Base-by-base conservation (phyloP, 768 basidiomycete genomes). In the Leccinum truebloodii region DNA sequence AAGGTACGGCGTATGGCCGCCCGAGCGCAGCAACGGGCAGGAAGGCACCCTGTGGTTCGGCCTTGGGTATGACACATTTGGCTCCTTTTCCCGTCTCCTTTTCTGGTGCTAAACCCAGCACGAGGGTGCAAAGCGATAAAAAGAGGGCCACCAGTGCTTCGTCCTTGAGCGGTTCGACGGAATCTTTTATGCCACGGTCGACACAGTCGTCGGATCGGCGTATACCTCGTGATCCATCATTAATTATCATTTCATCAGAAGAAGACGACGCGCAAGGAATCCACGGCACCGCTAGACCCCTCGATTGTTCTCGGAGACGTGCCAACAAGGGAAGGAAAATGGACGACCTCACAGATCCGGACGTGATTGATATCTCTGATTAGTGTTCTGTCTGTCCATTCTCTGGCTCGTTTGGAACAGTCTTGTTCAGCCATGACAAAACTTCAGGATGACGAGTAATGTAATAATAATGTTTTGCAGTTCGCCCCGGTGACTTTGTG, bases 301-400 rank as follows among this genome's bases (percentile, higher is more conserved):
- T 59, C n/a, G 1, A 60, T 24, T 54, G 51, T 44, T 51, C 51
- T 55, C 58, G 57, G 57, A 59, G 64, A 59, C 65, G 30, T 26
- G 26, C 24, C 44, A 52, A 46, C 12, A 64, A 59, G 20, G 7
- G 30, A 51, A 60, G 28, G 46, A 35, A 18, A 69, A 75, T 64
- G 75, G 81, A 37, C 69, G 77, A 65, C 74, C 81, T 35, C 64
- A 20, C 63, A 12, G 67, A 73, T 26, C 74, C 71, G 18, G 83
- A 85, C 26, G 76, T 90, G 30, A 85, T 90, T 65, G 83, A 86
- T 59, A 74, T 91, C 44, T 85, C 81, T 52, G 64, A 68, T 52
- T 69, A 69, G 58, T 35, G 39, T 41, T 30, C 12, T 54, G 30
- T 39, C n/a, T 22, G 20, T 18, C 16, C 18, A 12, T 48, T 20